Evolutionary conservation across 2,329 filamentous ascomycete species (phyloP).

Genomic region (Westerdykella sp.): DNA sequence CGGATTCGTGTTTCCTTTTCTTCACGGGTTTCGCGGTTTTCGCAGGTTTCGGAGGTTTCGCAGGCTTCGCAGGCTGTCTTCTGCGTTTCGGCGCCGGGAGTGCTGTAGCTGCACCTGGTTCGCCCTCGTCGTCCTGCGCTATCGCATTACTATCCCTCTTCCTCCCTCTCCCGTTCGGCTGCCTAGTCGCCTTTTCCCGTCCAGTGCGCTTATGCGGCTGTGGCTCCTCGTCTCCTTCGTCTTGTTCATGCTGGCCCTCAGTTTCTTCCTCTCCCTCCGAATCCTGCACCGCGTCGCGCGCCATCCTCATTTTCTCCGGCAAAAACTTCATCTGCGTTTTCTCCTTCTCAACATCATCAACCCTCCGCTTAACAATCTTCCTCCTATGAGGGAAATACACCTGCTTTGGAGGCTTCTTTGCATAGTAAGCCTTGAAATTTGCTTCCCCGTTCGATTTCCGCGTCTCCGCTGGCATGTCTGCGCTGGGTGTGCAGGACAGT

Average conservation of each 20-base stretch:
- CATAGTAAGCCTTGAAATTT: conserved; percentile 25
- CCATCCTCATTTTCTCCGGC: conserved; percentile 21
- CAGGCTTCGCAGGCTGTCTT: conserved; percentile 1
- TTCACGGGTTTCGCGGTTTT: too few species aligned
- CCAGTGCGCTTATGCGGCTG: conserved; percentile 3
- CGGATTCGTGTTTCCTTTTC: too few species aligned
- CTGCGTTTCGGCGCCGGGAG: conserved; percentile 15
- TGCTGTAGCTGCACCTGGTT: conserved; percentile 1
- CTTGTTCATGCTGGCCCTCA: neutral
- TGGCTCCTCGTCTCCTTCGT: conserved; percentile 3
- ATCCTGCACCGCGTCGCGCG: conserved; percentile 1
- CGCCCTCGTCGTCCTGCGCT: neutral
- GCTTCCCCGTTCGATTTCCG: conserved; percentile 21
- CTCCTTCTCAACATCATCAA: conserved; percentile 5
- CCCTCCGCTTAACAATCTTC: conserved; percentile 15
- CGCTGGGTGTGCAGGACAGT: neutral
- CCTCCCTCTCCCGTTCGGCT: conserved; percentile 6
- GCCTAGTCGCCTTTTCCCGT: neutral
- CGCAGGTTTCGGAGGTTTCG: too few species aligned
- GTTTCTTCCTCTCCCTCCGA: conserved; percentile 10
- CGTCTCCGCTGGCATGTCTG: conserved; percentile 25
- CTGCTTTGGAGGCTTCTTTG: conserved; percentile 27
- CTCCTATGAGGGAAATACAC: conserved; percentile 22
- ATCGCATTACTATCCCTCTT: conserved; percentile 13
- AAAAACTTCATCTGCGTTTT: conserved; percentile 25